A percentile compares a stretch with the other conserved stretches of the same genome.
These are phyloP conservation scores for Cladosporium sp. DNA, from an alignment of 2,329 filamentous ascomycete species.

Conservation along the genomic window DNA sequence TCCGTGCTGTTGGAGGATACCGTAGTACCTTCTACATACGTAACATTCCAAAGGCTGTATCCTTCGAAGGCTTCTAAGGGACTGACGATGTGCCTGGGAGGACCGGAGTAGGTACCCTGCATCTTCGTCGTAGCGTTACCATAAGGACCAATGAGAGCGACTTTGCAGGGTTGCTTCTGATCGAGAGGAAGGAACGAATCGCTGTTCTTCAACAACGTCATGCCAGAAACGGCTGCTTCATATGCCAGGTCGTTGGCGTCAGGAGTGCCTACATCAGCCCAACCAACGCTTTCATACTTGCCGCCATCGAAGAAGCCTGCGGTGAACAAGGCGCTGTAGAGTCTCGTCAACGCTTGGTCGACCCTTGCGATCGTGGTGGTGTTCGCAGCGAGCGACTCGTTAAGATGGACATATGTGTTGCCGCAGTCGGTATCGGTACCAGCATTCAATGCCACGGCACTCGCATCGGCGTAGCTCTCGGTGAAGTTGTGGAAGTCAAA, in stretches of 20 bases:
- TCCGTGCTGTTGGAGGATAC: slow-evolving; percentile 16
- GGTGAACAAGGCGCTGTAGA: slow-evolving; percentile 50
- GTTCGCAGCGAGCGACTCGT: slow-evolving; percentile 36
- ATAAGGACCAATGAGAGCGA: slow-evolving; percentile 55
- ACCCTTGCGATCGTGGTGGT: slow-evolving; percentile 42
- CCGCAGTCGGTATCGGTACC: slow-evolving; percentile 53
- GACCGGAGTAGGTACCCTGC: slow-evolving; percentile 39
- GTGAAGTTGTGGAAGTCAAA: slow-evolving; percentile 42
- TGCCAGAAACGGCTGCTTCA: slow-evolving; percentile 41
- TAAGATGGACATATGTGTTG: slow-evolving; percentile 41
- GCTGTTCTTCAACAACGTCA: slow-evolving; percentile 49
- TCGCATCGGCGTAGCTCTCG: slow-evolving; percentile 39
- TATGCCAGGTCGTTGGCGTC: slow-evolving; percentile 46
- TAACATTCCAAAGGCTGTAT: slow-evolving; percentile 9
- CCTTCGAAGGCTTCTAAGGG: slow-evolving; percentile 18
- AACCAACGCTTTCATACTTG: slow-evolving; percentile 48
- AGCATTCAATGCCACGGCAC: slow-evolving; percentile 45
- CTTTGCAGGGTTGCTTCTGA: slow-evolving; percentile 21
- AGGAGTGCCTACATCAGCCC: slow-evolving; percentile 51
- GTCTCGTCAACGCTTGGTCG: slow-evolving; percentile 47
- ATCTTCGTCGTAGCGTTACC: slow-evolving; percentile 52
- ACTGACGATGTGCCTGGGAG: slow-evolving; percentile 18
- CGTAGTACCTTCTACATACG: slow-evolving; percentile 17
- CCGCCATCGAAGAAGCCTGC: slow-evolving; percentile 53
- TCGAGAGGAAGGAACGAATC: slow-evolving; percentile 37